Evolutionary conservation across 768 basidiomycete genomes (phyloP), one percentile per base, ranked within the genome.

Genomic region (Boletus pseudo-olivaceus): DNA sequence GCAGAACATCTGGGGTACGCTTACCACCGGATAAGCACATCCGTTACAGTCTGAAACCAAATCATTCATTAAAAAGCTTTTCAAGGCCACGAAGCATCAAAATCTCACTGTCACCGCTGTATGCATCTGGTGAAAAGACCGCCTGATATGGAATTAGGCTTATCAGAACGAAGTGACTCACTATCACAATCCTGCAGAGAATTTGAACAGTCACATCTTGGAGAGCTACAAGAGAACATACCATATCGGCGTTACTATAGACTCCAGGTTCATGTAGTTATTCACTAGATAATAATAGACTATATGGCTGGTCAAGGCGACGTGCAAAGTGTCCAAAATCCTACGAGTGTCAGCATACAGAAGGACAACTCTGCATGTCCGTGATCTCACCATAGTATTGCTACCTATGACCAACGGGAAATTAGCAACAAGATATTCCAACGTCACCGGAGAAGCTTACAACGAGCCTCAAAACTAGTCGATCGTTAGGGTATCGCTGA

Each of bases 241-340:
- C 84, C 84, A 85, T 10, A 80, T 72, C 0, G 79, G 78, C 20
- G 58, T 54, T 14, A 61, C 9, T 19, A 84, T 67, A 3, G 81
- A 75, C 17, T 66, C 7, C 3, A 77, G 76, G 58, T 80, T 78
- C 53, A 78, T 63, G 59, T 76, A 85, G 66, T 85, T 82, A 39
- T 63, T 68, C 40, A 85, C 80, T 47, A 83, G 73, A 58, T 85
- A 85, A 60, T 74, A 74, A 58, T 85, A 86, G 37, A 82, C 71
- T 56, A 82, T 76, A 61, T 85, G 83, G 46, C 73, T 72, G 43
- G 77, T 79, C 51, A 85, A 61, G 40, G 68, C 72, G 0, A 78
- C 76, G 60, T 83, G 80, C 51, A 84, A 79, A 0, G 83, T 82
- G 62, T 85, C 83, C 23, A 85, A 59, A 5, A 70, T 53, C 77